Percentiles rank a stretch among this genome's conserved stretches.
Conservation (phyloP, 169 alveolate species). For the Cryptosporidium baileyi region DNA sequence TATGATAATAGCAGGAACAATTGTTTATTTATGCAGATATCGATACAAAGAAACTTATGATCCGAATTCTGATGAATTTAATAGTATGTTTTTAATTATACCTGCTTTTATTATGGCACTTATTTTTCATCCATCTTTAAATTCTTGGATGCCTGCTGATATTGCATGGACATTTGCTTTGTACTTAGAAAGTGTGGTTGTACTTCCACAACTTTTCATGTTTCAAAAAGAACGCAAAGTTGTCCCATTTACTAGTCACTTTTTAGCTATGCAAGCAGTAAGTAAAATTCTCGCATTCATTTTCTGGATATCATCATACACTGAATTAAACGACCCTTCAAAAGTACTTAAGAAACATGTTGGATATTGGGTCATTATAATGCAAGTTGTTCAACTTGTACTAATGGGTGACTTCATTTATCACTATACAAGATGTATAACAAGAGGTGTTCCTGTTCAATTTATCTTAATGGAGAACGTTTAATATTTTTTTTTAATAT, state of each 20-base stretch:
- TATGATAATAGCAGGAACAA: constrained; percentile 80
- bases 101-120: constrained; percentile 87
- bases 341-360: constrained; percentile 83
- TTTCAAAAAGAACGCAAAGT: constrained; percentile 90
- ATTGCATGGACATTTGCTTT: constrained; percentile 92
- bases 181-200: constrained; percentile 89
- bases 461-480: constrained; percentile 84
- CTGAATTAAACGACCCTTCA: constrained; percentile 83
- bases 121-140: constrained; percentile 89
- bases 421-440: constrained; percentile 86
- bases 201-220: constrained; percentile 90
- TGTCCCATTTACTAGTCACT: constrained; percentile 89
- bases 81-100: constrained; percentile 78
- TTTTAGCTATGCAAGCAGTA: constrained; percentile 91
- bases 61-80: constrained; percentile 80
- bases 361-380: constrained; percentile 87
- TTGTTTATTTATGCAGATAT: constrained; percentile 83
- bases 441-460: constrained; percentile 85
- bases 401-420: constrained; percentile 89
- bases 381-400: constrained; percentile 85
- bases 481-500: constrained; percentile 1
- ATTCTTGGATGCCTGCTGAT: constrained; percentile 87
- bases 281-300: constrained; percentile 87
- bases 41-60: constrained; percentile 85
- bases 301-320: constrained; percentile 90